phyloP scores from a whole-genome alignment of 1,284 basidiomycete genomes.

The Neolentinus lepideus region DNA sequence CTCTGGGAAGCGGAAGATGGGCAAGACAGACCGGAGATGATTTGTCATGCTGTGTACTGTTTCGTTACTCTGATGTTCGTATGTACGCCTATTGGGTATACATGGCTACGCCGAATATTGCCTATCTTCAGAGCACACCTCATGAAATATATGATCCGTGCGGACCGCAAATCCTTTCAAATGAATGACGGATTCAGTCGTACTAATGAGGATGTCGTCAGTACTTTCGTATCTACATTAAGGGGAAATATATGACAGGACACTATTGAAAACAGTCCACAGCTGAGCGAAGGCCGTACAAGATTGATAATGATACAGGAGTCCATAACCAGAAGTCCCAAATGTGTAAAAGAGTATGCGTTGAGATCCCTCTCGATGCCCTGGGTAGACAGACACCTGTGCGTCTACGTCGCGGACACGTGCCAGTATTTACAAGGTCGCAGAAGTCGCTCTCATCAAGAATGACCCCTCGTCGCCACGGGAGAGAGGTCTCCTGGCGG shows the following conservation, averaged over 20 bases:
- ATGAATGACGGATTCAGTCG: background rate
- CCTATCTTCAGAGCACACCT: no score
- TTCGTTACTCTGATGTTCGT: background rate
- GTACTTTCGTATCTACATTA: background rate
- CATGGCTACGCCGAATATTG: no score
- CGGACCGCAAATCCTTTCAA: no score
- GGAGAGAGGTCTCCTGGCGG: background rate
- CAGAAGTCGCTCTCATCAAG: no score
- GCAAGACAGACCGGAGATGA: conserved; percentile 80
- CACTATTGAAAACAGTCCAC: background rate
- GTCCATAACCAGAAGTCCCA: background rate
- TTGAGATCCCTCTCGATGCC: no score
- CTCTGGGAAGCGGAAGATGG: conserved; percentile 83
- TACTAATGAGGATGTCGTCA: background rate
- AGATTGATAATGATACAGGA: background rate
- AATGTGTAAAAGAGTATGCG: background rate
- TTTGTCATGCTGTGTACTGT: conserved; percentile 2
- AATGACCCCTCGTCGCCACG: background rate
- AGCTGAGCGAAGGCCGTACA: background rate
- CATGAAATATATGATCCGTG: no score
- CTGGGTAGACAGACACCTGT: no score
- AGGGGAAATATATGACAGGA: background rate
- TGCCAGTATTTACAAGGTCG: no score
- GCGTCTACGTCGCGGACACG: no score
- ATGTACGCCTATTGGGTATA: no score